A percentile compares a stretch with the other conserved stretches of the same genome.
These are phyloP conservation scores for Paramecium bursaria DNA, from an alignment of 73 alveolate species.

Conservation along the genomic window DNA sequence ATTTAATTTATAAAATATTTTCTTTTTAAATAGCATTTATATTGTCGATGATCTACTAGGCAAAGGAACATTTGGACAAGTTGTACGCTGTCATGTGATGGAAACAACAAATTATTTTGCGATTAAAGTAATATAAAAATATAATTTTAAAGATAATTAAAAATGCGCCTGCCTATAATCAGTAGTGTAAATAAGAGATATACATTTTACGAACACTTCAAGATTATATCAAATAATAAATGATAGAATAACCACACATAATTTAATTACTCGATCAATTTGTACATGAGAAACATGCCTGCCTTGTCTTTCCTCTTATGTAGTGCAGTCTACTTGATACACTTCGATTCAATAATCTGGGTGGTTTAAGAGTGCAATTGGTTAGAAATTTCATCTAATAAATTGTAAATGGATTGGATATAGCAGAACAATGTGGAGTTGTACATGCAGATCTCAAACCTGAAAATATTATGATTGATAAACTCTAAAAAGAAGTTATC, in stretches of 20 bases:
- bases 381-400: conserved; percentile 48
- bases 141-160: conserved; percentile 19
- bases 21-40: conserved; percentile 35
- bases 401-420: conserved; percentile 33
- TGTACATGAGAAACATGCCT: conserved; percentile 57
- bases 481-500: not conserved
- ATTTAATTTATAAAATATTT: too few relatives aligned
- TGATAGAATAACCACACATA: not conserved
- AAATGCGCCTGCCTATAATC: conserved; percentile 58
- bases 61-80: conserved; percentile 68
- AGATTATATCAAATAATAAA: conserved; percentile 8
- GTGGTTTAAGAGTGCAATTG: conserved; percentile 56
- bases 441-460: conserved; percentile 71
- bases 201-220: conserved; percentile 40
- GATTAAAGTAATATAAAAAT: conserved; percentile 33
- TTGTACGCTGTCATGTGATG: conserved; percentile 30
- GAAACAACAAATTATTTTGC: conserved; percentile 58
- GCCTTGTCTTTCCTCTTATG: conserved; percentile 65
- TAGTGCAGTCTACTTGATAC: conserved; percentile 24
- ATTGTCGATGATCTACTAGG: conserved; percentile 61
- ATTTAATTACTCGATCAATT: conserved; percentile 55
- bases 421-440: conserved; percentile 65
- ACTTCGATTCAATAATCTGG: conserved; percentile 12
- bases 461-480: conserved; percentile 66
- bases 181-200: conserved; percentile 53